Evolutionary conservation across 768 basidiomycete genomes (phyloP).

Genomic region (Mycena albidolilacea): DNA sequence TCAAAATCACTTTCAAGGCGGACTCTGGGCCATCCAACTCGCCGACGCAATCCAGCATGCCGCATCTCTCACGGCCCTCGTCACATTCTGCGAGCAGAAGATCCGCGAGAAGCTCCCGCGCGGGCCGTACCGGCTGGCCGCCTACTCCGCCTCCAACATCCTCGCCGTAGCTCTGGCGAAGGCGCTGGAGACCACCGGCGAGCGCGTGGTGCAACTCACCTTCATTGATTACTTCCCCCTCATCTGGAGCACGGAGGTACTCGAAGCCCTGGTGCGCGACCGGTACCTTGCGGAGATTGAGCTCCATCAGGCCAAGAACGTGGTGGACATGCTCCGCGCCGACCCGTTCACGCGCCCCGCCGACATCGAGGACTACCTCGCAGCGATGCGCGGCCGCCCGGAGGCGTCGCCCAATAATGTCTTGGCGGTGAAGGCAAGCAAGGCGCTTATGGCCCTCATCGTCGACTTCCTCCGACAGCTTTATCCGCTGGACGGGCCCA

Average conservation of each 20-base stretch:
- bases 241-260: neutral
- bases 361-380: no score
- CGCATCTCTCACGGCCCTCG: neutral
- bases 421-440: no score
- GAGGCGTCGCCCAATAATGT: no score
- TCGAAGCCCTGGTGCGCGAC: neutral
- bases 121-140: conserved; percentile 34
- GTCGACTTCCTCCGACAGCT: no score
- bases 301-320: no score
- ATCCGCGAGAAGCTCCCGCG: conserved; percentile 26
- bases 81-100: conserved; percentile 15
- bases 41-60: conserved; percentile 26
- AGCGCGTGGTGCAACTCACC: conserved; percentile 24
- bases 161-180: conserved; percentile 18
- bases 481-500: no score
- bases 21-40: conserved; percentile 32
- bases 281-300: neutral
- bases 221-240: conserved; percentile 31
- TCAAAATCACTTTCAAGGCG: neutral
- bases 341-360: neutral
- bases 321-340: neutral
- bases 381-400: no score
- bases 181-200: conserved; percentile 23
- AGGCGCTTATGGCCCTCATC: no score
- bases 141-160: conserved; percentile 13